A percentile compares a stretch with the other conserved stretches of the same genome.
These are phyloP conservation scores for Pyrenophora teres DNA, from an alignment of 2,329 filamentous ascomycete genomes.

Conservation along the genomic window DNA sequence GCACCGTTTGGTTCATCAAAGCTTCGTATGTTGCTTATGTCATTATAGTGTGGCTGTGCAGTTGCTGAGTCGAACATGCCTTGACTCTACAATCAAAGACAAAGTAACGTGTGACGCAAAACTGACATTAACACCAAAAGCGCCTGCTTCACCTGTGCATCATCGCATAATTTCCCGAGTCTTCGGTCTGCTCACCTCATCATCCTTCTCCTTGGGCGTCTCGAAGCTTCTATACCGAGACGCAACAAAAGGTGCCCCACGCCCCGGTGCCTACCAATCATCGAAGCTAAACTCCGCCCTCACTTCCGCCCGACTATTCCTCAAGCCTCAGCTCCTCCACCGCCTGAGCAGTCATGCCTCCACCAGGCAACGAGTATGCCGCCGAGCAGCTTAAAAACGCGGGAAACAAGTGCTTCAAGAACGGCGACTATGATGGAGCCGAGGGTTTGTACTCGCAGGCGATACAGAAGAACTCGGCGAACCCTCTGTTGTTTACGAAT, in stretches of 20 bases:
- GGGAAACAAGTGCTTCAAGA: conserved; percentile 69
- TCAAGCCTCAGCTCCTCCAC: conserved; percentile 1
- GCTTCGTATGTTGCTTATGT: neutral
- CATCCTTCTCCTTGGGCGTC: conserved; percentile 14
- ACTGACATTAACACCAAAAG: neutral
- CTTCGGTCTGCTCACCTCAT: conserved; percentile 22
- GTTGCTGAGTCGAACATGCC: neutral
- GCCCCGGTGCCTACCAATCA: conserved; percentile 30
- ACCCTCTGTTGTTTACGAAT: conserved; percentile 85
- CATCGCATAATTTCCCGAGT: conserved; percentile 1
- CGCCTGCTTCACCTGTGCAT: neutral
- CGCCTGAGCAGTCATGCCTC: conserved; percentile 21
- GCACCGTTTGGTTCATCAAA: neutral
- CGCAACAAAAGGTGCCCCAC: conserved; percentile 24
- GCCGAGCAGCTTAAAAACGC: conserved; percentile 56
- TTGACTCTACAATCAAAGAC: neutral
- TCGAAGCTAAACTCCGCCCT: conserved; percentile 23
- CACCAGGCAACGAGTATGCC: conserved; percentile 43
- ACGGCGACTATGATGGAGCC: conserved; percentile 67
- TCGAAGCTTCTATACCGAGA: conserved; percentile 30
- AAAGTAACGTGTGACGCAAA: neutral
- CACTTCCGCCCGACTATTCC: conserved; percentile 19
- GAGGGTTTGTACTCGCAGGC: conserved; percentile 75
- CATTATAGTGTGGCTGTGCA: conserved; percentile 9
- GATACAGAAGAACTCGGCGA: conserved; percentile 77